Base-by-base conservation (phyloP, 306 rosid species). In the Cucurbita pepo region DNA sequence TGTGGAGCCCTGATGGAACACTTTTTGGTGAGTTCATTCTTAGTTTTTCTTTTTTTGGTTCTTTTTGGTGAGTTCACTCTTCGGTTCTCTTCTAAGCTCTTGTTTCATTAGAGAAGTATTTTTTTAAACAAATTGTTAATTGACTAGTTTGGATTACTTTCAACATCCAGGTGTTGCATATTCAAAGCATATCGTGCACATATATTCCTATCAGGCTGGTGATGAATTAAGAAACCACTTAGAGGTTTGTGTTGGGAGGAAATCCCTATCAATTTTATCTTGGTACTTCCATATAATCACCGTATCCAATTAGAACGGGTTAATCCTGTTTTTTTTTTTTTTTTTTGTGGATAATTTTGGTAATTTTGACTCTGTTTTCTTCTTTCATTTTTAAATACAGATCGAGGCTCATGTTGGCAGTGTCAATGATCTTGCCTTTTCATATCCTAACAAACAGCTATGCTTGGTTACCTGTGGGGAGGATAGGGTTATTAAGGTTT, bases 1-100 rank as follows among this genome's bases (percentile, higher is more conserved):
- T 91, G 81, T 95, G 97, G 97, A 91, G 95, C 83, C 96, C 97
- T 80, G 99, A 95, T 76, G 99, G 99, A 80, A 79, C 84, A 55
- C 84, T 88, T 82, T 82, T 88, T 83, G 96, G 99, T 95, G 79
- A 69, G 89, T 73, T 79, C 72, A 72, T 16, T 50, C 57, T 57
- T n/a, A 61, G n/a, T 40, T 66, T 38, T 43, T 59, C 44, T 48
- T 48, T 48, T 48, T 48, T 4, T 13, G 0, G 14, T n/a, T 13
- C 25, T 61, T 82, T 82, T 88, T 83, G 96, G 99, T 95, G 79
- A 69, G 89, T 73, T 79, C 72, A 72, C 13, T 50, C 57, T 57
- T n/a, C 4, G 0, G 14, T n/a, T 13, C 25, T 61, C n/a, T n/a
- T n/a, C n/a, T n/a, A n/a, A 52, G 64, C 62, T 56, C 79, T 73